phyloP scores from a whole-genome alignment of 179 eudicot genomes.

The Patellifolia procumbens region DNA sequence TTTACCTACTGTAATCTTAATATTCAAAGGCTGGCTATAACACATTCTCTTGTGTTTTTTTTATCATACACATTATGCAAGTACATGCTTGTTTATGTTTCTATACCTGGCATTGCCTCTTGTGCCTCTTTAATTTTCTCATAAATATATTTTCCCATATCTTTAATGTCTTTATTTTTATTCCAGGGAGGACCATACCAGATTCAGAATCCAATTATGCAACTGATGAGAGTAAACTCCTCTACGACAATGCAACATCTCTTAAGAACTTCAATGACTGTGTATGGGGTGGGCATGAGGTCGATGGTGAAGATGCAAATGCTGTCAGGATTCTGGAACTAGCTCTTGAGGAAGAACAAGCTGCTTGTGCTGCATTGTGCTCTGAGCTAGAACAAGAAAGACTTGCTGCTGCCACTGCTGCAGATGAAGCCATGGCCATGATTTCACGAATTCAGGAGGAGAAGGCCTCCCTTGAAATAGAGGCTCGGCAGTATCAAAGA shows the following conservation, averaged over 20 bases:
- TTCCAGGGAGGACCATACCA: slow-evolving; percentile 32
- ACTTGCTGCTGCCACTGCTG: slow-evolving; percentile 86
- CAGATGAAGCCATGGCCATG: slow-evolving; percentile 99
- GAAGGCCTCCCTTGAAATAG: slow-evolving; percentile 91
- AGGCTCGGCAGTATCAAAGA: slow-evolving; percentile 90
- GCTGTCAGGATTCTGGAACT: slow-evolving; percentile 52
- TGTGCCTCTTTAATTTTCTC: not conserved
- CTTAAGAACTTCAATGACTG: slow-evolving; percentile 31
- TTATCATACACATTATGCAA: not conserved
- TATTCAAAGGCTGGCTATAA: too few relatives aligned
- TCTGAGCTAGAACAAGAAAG: slow-evolving; percentile 92
- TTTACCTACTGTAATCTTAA: not conserved
- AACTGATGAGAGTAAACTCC: slow-evolving; percentile 36
- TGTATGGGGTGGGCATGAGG: slow-evolving; percentile 21
- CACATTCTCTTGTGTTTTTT: not conserved
- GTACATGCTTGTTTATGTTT: not conserved
- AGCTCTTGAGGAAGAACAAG: slow-evolving; percentile 67
- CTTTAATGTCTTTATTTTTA: slow-evolving; percentile 27
- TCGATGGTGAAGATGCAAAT: slow-evolving; percentile 42
- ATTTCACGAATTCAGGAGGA: slow-evolving; percentile 85
- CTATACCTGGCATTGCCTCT: not conserved
- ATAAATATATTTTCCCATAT: slow-evolving; percentile 29
- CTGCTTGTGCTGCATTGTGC: slow-evolving; percentile 62
- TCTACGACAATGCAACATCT: slow-evolving; percentile 24
- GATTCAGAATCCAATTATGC: slow-evolving; percentile 33